phyloP scores from a whole-genome alignment of 257 asterid genomes.

The Solanum lignicaule region DNA sequence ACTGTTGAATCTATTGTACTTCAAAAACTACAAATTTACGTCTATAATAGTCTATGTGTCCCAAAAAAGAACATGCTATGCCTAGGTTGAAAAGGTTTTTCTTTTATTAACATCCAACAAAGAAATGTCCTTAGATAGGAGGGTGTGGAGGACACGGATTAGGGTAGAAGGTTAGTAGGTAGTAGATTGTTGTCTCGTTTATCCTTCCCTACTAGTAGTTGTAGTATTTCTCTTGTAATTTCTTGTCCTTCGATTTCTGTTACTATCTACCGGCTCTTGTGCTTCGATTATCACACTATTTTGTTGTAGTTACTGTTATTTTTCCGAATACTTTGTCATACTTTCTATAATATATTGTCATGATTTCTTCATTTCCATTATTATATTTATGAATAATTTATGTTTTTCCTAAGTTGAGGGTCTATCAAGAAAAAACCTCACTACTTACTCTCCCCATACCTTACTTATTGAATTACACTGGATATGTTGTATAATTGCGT shows the following conservation, averaged over 20 bases:
- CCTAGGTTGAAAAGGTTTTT: background rate
- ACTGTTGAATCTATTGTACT: background rate
- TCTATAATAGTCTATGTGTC: background rate
- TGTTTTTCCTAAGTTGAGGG: too few species aligned
- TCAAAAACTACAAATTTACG: background rate
- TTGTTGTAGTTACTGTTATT: background rate
- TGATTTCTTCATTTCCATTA: background rate
- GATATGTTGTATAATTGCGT: rapidly evolving
- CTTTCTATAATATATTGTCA: background rate
- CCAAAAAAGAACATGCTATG: background rate
- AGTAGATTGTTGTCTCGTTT: background rate
- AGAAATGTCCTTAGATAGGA: background rate
- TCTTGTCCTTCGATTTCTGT: background rate
- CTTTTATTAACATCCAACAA: background rate
- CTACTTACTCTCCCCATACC: rapidly evolving
- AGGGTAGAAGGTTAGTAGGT: background rate
- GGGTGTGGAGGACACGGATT: background rate
- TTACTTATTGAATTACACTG: rapidly evolving
- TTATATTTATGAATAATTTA: too few species aligned
- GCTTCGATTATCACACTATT: background rate
- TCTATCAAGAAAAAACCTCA: too few species aligned
- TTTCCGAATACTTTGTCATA: background rate
- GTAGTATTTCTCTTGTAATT: background rate
- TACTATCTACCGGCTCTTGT: background rate
- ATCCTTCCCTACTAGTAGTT: background rate